Base-by-base conservation (phyloP, 2,329 filamentous ascomycete species). In the Sporothrix brasiliensis region DNA sequence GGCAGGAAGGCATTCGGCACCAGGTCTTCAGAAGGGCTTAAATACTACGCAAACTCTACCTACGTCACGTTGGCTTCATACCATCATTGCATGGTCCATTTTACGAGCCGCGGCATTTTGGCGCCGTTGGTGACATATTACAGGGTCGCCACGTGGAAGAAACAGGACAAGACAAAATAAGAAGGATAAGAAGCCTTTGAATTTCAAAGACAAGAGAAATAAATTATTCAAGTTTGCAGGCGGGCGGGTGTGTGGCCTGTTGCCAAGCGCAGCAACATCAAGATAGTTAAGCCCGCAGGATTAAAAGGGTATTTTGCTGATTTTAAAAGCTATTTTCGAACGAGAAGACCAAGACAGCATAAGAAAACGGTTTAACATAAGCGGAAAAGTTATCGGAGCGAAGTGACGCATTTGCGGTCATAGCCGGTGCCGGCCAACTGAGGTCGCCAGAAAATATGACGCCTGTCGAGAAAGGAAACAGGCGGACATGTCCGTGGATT, bases 261-360 rank as follows among this genome's bases (percentile, higher is more conserved):
- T 56, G 16, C 27, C 27, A 24, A 0, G 19, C 9, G 27, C 30
- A 14, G 19, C 13, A 16, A 30, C 27, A 56, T 19, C 5, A 19
- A 19, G 14, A n/a, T 58, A 19, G 30, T 16, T 21, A 58, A 39
- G 16, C 30, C 54, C 54, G 53, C 30, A 21, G 16, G 11, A 41
- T 58, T 58, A 41, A 39, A 39, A 47, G 39, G 58, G 58, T 61
- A 61, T 61, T 61, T 14, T 24, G 41, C 56, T 41, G 56, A 44
- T 50, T 65, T 50, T 65, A 13, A 50, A 49, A 50, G 7, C 61
- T 34, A 27, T 11, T 65, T 65, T 65, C 16, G 19, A 49, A 34
- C 11, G 44, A 47, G 11, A 47, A 19, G n/a, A 10, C 21, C 16
- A 21, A 10, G 11, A 30, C 5, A 63, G 49, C 13, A 30, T 16